Evolutionary conservation across 495 filamentous ascomycete species (phyloP).

Genomic region (Hypoxylon lienhwacheense): DNA sequence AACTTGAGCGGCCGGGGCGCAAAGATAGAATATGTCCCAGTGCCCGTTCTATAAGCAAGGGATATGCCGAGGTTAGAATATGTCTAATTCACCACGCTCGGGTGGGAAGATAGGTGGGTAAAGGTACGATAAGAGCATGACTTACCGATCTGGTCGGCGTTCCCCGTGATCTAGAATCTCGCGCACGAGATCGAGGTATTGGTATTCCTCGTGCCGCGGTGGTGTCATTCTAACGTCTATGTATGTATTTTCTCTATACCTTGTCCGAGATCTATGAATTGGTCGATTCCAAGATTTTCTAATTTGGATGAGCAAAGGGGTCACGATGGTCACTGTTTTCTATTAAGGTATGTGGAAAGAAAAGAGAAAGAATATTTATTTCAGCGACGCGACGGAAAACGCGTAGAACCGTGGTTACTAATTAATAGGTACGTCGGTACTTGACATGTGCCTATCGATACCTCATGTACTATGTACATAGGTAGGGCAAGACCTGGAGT

Average conservation of each 20-base stretch:
- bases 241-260: not conserved
- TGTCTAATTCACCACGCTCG: not conserved
- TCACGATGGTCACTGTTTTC: no score
- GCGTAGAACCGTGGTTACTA: slow-evolving; percentile 12
- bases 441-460: no score
- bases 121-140: not conserved
- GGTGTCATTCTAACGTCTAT: slow-evolving; percentile 7
- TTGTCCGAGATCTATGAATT: not conserved
- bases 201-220: slow-evolving; percentile 66
- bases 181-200: slow-evolving; percentile 76
- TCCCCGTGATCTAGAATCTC: slow-evolving; percentile 75
- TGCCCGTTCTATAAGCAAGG: slow-evolving; percentile 69
- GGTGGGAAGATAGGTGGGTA: not conserved
- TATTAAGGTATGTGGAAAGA: not conserved
- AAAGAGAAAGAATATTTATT: slow-evolving; percentile 11
- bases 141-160: slow-evolving; percentile 74
- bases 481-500: no score
- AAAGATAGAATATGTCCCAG: slow-evolving; percentile 86
- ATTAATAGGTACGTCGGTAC: slow-evolving; percentile 16
- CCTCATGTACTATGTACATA: no score
- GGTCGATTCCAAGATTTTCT: not conserved
- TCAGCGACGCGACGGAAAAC: slow-evolving; percentile 23
- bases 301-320: not conserved
- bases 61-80: not conserved
- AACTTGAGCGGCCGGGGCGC: slow-evolving; percentile 85